Conservation (phyloP, 106 monocot species). For the Posidonia australis region DNA sequence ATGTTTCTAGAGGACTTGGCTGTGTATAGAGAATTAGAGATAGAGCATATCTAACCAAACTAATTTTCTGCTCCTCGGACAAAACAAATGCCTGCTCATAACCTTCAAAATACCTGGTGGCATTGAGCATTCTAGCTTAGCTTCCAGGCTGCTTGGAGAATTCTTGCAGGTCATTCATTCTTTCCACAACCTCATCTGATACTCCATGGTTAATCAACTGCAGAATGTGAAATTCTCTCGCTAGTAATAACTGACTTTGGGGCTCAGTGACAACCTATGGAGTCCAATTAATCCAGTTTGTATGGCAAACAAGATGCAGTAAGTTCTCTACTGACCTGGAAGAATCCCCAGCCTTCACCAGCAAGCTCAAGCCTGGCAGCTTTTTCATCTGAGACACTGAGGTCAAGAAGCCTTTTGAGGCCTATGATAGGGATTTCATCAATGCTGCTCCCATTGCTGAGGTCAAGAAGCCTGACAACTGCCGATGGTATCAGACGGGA, state of each 20-base stretch:
- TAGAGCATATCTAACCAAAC: not conserved
- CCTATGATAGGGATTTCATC: not conserved
- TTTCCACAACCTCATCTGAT: not conserved
- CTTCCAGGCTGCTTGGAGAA: not conserved
- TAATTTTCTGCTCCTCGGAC: slow-evolving; percentile 3
- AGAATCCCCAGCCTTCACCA: not conserved
- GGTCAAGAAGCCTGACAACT: not conserved
- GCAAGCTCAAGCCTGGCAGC: not conserved
- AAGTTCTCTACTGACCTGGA: not conserved
- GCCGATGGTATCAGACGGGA: not conserved
- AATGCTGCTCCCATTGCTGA: not conserved
- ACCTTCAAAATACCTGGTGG: not conserved
- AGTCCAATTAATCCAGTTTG: no score
- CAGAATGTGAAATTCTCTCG: no score
- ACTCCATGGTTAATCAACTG: not conserved
- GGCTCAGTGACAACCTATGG: no score
- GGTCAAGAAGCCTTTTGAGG: not conserved
- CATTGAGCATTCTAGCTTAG: not conserved
- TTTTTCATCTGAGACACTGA: not conserved
- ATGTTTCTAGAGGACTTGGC: not conserved
- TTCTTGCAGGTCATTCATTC: slow-evolving; percentile 2
- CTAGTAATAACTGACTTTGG: no score
- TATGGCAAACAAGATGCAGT: not conserved
- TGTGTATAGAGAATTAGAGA: not conserved
- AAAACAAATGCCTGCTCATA: not conserved